phyloP scores from a whole-genome alignment of 164 flowering plant species.

The Pachysandra terminalis region DNA sequence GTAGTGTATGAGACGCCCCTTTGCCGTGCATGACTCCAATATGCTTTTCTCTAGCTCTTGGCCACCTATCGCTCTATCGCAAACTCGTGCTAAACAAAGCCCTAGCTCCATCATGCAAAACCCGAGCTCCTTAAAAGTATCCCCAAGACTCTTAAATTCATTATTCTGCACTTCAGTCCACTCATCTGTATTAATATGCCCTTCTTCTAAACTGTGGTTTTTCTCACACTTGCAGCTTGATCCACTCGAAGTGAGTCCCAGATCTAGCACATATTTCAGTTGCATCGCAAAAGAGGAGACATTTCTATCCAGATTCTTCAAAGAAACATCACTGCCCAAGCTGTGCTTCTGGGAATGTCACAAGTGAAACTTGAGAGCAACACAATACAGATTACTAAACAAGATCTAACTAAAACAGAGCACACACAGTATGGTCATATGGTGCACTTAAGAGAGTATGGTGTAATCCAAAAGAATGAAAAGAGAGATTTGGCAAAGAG shows the following conservation, averaged over 20 bases:
- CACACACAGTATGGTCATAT: background rate
- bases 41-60: slow-evolving; percentile 69
- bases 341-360: slow-evolving; percentile 53
- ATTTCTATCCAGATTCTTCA: slow-evolving; percentile 65
- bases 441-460: too few relatives aligned
- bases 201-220: slow-evolving; percentile 1
- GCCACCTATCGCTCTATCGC: slow-evolving; percentile 72
- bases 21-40: slow-evolving; percentile 65
- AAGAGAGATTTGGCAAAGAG: slow-evolving; percentile 58
- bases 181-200: slow-evolving; percentile 1
- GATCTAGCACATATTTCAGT: slow-evolving; percentile 47
- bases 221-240: background rate
- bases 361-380: slow-evolving; percentile 6
- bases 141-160: slow-evolving; percentile 49
- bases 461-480: too few relatives aligned
- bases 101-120: slow-evolving; percentile 79
- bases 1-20: slow-evolving; percentile 91
- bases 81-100: slow-evolving; percentile 59
- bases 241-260: slow-evolving; percentile 10
- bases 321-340: slow-evolving; percentile 85
- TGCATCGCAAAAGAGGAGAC: slow-evolving; percentile 86
- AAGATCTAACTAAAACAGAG: background rate
- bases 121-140: slow-evolving; percentile 56
- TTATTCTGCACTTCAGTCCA: slow-evolving; percentile 18
- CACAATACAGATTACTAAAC: background rate